Conservation (phyloP, 441 rosid species). For the Mallotus japonicus region DNA sequence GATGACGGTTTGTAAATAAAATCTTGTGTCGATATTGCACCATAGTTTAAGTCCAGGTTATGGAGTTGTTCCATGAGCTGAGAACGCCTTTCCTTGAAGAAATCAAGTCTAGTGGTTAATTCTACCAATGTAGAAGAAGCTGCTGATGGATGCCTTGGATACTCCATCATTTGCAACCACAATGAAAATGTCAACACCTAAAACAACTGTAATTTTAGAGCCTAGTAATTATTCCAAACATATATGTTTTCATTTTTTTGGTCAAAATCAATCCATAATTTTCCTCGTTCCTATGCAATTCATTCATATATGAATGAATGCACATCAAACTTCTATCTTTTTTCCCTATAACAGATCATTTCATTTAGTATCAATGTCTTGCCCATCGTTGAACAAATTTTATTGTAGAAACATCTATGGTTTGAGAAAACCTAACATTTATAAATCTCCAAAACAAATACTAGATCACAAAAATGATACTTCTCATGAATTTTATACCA, state of each 20-base stretch:
- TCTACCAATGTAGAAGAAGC: conserved; percentile 88
- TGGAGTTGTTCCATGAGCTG: conserved; percentile 97
- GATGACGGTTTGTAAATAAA: conserved; percentile 71
- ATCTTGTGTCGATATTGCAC: conserved; percentile 69
- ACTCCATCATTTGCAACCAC: conserved; percentile 56
- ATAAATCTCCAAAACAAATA: neutral
- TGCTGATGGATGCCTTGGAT: conserved; percentile 68
- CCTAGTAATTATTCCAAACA: neutral
- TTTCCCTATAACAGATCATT: neutral
- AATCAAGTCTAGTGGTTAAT: conserved; percentile 87
- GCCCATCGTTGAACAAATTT: neutral
- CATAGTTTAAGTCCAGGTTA: conserved; percentile 81
- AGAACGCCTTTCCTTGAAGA: conserved; percentile 94
- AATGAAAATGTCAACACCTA: neutral
- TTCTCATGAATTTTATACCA: neutral
- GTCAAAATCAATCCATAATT: neutral
- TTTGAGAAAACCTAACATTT: neutral
- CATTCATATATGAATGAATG: neutral
- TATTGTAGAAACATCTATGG: neutral
- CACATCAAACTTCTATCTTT: neutral
- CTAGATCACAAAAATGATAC: neutral
- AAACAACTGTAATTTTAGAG: neutral
- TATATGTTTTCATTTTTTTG: neutral
- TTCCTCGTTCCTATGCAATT: neutral
- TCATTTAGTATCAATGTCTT: neutral